Conservation (phyloP, 2,329 filamentous ascomycete species). For the Nannizzia gypsea region DNA sequence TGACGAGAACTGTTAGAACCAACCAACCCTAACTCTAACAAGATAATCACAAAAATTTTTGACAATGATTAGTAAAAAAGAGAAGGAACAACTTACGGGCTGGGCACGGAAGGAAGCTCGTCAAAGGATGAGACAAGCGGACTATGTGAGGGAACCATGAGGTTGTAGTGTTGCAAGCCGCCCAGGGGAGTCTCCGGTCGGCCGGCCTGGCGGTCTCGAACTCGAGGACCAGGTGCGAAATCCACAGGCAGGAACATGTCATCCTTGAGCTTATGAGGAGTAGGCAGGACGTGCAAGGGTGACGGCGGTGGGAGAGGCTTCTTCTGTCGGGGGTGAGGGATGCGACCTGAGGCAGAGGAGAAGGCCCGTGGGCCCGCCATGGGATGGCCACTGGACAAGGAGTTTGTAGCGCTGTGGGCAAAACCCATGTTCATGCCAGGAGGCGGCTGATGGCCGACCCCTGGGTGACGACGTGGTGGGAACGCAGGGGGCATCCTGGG, state of each 20-base stretch:
- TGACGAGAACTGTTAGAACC: neutral
- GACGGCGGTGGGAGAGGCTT: slow-evolving; percentile 59
- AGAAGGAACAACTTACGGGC: slow-evolving; percentile 57
- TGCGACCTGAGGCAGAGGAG: slow-evolving; percentile 48
- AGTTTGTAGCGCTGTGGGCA: slow-evolving; percentile 14
- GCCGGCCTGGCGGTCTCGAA: slow-evolving; percentile 58
- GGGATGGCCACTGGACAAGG: slow-evolving; percentile 21
- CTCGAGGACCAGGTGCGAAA: slow-evolving; percentile 67
- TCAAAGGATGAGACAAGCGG: slow-evolving; percentile 76
- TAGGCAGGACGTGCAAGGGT: slow-evolving; percentile 64
- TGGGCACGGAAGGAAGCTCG: slow-evolving; percentile 72
- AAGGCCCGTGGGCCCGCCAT: slow-evolving; percentile 42
- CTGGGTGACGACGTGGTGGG: slow-evolving; percentile 26
- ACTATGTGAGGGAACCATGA: slow-evolving; percentile 59
- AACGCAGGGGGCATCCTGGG: slow-evolving; percentile 54
- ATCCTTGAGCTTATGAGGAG: slow-evolving; percentile 71
- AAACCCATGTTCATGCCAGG: slow-evolving; percentile 17
- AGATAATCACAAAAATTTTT: neutral
- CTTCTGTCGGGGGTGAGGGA: slow-evolving; percentile 39
- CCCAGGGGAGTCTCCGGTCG: slow-evolving; percentile 50
- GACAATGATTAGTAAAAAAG: neutral
- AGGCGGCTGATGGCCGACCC: slow-evolving; percentile 14
- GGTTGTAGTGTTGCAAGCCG: slow-evolving; percentile 55
- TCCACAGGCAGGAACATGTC: slow-evolving; percentile 67
- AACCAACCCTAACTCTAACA: too few relatives aligned